These are phyloP conservation scores for Ormosia semicastrata DNA, from an alignment of 306 rosid species.

Conservation along the genomic window DNA sequence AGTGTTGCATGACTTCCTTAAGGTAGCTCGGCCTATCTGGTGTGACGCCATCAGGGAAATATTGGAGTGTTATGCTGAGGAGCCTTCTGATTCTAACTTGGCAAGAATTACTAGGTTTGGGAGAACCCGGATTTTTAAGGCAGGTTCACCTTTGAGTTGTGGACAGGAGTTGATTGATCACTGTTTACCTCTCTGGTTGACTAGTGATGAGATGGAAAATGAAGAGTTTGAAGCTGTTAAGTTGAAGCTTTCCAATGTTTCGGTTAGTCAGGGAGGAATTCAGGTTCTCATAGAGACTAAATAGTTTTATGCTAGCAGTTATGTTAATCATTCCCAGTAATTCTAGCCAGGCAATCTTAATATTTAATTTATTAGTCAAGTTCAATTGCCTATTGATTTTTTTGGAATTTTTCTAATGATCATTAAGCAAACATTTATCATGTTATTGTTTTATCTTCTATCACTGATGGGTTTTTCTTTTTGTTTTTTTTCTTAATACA, in stretches of 20 bases:
- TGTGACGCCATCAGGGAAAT: slow-evolving; percentile 65
- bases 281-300: slow-evolving; percentile 48
- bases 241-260: slow-evolving; percentile 66
- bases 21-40: slow-evolving; percentile 85
- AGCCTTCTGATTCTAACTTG: slow-evolving; percentile 81
- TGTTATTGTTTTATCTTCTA: background rate
- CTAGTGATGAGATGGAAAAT: slow-evolving; percentile 75
- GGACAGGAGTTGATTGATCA: slow-evolving; percentile 66
- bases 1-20: slow-evolving; percentile 70
- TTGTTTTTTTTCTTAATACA: background rate
- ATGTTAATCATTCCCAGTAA: background rate
- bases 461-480: background rate
- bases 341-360: slow-evolving; percentile 22
- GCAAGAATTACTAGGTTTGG: slow-evolving; percentile 63
- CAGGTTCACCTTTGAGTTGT: slow-evolving; percentile 49
- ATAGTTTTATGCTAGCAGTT: slow-evolving; percentile 20
- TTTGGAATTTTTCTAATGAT: background rate
- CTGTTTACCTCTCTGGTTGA: slow-evolving; percentile 75
- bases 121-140: slow-evolving; percentile 51
- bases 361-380: slow-evolving; percentile 22
- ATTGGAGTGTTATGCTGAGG: slow-evolving; percentile 62
- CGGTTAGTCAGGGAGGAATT: slow-evolving; percentile 41
- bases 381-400: slow-evolving; percentile 24
- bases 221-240: slow-evolving; percentile 67
- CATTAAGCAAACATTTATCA: slow-evolving; percentile 14